Conservation (phyloP, 179 eudicot species). For the Spergularia azorica region DNA sequence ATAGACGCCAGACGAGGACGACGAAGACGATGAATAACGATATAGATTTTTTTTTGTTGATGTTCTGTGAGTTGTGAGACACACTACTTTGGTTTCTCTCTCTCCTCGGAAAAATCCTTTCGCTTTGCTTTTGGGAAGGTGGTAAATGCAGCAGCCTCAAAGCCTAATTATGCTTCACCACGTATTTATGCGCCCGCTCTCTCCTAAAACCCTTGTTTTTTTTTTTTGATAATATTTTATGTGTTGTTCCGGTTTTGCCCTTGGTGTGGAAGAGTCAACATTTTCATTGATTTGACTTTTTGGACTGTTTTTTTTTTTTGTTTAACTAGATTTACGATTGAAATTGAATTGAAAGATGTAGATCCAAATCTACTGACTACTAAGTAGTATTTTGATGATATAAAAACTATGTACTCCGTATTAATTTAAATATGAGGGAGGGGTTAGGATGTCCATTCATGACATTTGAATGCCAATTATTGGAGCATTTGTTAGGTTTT, state of each 20-base stretch:
- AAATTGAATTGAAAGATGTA: no score
- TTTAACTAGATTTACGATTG: conserved; percentile 4
- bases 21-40: no score
- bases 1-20: no score
- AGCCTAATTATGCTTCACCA: conserved; percentile 21
- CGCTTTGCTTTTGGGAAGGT: background rate
- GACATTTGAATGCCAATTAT: no score
- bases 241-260: conserved; percentile 7
- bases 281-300: conserved; percentile 5
- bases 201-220: background rate
- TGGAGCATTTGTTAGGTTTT: no score
- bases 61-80: no score
- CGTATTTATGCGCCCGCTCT: conserved; percentile 19
- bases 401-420: no score
- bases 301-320: background rate
- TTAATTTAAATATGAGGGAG: no score
- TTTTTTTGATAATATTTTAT: background rate
- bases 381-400: no score
- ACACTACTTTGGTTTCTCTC: conserved; percentile 3
- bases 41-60: no score
- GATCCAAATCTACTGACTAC: no score
- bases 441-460: no score
- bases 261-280: background rate
- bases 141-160: background rate
- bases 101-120: background rate